phyloP scores from a whole-genome alignment of 306 rosid species.

The Medicago arabica region DNA sequence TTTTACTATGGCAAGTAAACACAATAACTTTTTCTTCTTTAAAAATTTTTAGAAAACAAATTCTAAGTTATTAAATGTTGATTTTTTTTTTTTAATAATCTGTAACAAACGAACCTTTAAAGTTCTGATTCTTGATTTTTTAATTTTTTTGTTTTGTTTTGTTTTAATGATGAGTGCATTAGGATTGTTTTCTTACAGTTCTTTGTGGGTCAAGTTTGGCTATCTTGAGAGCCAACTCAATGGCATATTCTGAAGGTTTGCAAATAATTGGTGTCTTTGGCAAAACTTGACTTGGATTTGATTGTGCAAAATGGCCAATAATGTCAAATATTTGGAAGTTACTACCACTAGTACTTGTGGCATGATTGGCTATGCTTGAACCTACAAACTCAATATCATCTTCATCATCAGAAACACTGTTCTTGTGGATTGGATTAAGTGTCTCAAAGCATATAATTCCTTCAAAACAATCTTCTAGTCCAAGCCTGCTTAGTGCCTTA shows the following conservation, averaged over 20 bases:
- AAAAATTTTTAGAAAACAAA: too few species aligned
- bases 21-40: too few species aligned
- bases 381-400: constrained; percentile 70
- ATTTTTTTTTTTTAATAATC: neutral
- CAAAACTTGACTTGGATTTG: constrained; percentile 51
- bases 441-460: constrained; percentile 97
- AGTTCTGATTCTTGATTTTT: too few species aligned
- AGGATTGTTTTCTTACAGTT: constrained; percentile 64
- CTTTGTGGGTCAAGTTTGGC: constrained; percentile 84
- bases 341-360: constrained; percentile 36
- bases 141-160: too few species aligned
- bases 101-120: too few species aligned
- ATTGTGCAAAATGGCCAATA: constrained; percentile 67
- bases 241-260: constrained; percentile 79
- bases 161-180: neutral
- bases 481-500: constrained; percentile 81
- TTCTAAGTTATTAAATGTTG: neutral
- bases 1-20: neutral
- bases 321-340: constrained; percentile 76
- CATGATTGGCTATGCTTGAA: constrained; percentile 30
- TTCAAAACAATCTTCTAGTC: constrained; percentile 89
- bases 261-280: constrained; percentile 91
- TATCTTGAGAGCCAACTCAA: constrained; percentile 75
- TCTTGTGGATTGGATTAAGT: constrained; percentile 73
- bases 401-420: constrained; percentile 67